These are phyloP conservation scores for Pythium insidiosum DNA, from an alignment of 352 stramenopile genomes.

Conservation along the genomic window DNA sequence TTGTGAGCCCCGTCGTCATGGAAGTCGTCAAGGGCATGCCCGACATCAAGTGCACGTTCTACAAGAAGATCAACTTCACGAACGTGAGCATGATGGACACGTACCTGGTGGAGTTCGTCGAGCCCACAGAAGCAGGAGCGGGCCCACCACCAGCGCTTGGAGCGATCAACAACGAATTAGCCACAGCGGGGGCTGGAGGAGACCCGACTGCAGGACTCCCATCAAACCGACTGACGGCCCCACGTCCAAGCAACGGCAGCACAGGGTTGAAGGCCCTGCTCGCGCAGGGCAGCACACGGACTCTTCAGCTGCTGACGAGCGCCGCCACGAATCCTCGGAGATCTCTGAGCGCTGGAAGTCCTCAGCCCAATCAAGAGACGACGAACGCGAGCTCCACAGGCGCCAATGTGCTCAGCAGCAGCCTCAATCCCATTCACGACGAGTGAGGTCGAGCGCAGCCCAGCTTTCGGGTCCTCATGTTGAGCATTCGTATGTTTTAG, in stretches of 20 bases:
- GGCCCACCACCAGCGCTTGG: too few relatives aligned
- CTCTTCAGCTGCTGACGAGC: conserved; percentile 14
- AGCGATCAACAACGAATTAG: too few relatives aligned
- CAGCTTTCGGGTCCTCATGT: too few relatives aligned
- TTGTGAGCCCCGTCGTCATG: conserved; percentile 75
- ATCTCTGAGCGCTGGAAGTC: too few relatives aligned
- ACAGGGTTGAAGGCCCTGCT: conserved; percentile 10
- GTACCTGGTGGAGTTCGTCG: conserved; percentile 75
- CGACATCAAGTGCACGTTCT: conserved; percentile 74
- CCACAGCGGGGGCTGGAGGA: too few relatives aligned
- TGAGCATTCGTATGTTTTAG: too few relatives aligned
- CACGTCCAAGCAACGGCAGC: too few relatives aligned
- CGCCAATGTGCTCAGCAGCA: background rate
- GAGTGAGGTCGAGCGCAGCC: too few relatives aligned
- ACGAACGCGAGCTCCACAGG: background rate
- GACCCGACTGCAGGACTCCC: too few relatives aligned
- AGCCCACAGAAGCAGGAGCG: conserved; percentile 20
- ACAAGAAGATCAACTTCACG: conserved; percentile 78
- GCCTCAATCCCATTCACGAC: conserved; percentile 1
- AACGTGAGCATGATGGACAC: conserved; percentile 80
- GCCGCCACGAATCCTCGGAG: conserved; percentile 3
- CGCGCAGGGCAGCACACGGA: conserved; percentile 17
- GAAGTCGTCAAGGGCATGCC: conserved; percentile 80
- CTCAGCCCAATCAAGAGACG: too few relatives aligned
- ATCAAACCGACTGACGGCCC: too few relatives aligned